Percentiles rank a stretch among this genome's conserved stretches.
These are phyloP conservation scores for Corynascus novoguineensis DNA, from an alignment of 495 filamentous ascomycete genomes.

Conservation along the genomic window DNA sequence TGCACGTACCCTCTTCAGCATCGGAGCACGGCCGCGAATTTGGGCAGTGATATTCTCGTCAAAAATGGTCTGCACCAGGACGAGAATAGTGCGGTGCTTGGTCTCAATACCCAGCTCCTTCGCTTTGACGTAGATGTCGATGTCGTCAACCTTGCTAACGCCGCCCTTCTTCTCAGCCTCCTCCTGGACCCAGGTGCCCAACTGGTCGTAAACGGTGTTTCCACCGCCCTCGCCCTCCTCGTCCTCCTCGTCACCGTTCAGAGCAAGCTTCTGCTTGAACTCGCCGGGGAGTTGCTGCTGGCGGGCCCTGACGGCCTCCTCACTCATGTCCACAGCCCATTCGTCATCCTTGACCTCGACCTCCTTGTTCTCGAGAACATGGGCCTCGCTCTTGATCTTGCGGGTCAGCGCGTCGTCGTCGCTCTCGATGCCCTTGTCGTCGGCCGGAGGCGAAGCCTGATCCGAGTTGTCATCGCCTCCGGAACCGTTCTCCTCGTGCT, in stretches of 20 bases:
- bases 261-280: constrained; percentile 79
- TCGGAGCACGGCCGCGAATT: constrained; percentile 68
- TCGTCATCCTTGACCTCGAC: constrained; percentile 73
- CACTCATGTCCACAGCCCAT: constrained; percentile 93
- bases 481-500: constrained; percentile 56
- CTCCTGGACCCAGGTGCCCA: constrained; percentile 86
- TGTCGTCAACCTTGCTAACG: constrained; percentile 69
- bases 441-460: constrained; percentile 62
- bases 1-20: constrained; percentile 74
- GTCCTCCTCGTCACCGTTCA: constrained; percentile 80
- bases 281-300: constrained; percentile 84
- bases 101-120: constrained; percentile 90
- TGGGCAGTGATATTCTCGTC: constrained; percentile 79
- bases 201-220: constrained; percentile 78
- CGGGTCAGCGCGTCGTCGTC: constrained; percentile 92
- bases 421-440: constrained; percentile 61
- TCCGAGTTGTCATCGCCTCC: constrained; percentile 60
- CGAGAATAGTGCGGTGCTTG: constrained; percentile 90
- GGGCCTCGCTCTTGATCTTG: constrained; percentile 77
- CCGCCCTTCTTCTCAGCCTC: constrained; percentile 66
- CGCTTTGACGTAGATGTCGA: constrained; percentile 92
- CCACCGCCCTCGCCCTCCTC: constrained; percentile 71
- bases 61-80: constrained; percentile 91
- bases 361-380: constrained; percentile 55
- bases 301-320: constrained; percentile 90